These are phyloP conservation scores for Talaromyces verruculosus DNA, from an alignment of 2,329 filamentous ascomycete genomes.

Conservation along the genomic window DNA sequence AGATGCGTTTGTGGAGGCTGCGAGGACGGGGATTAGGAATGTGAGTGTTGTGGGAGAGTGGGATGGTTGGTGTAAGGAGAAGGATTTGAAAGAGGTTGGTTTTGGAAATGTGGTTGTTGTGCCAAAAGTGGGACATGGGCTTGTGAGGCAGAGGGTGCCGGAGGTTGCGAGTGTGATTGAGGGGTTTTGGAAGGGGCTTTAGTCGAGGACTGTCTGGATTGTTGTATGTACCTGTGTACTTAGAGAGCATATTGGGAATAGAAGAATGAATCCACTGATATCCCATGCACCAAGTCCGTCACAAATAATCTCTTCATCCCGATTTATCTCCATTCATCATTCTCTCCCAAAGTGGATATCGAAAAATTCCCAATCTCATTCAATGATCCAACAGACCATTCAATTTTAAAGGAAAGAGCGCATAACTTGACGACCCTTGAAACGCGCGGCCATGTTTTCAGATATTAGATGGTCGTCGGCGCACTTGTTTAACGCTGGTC, in stretches of 20 bases:
- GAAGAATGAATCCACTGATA: background rate
- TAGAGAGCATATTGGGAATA: background rate
- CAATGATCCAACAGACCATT: no score
- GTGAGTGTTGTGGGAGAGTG: slow-evolving; percentile 40
- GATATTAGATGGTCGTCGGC: no score
- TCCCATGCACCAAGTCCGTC: background rate
- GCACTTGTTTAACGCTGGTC: no score
- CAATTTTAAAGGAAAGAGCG: no score
- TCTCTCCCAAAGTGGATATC: no score
- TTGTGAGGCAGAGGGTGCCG: slow-evolving; percentile 39
- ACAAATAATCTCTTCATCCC: no score
- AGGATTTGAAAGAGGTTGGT: slow-evolving; percentile 36
- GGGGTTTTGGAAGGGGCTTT: slow-evolving; percentile 33
- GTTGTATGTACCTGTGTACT: background rate
- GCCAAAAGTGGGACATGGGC: slow-evolving; percentile 40
- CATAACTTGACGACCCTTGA: no score
- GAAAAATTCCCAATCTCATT: no score
- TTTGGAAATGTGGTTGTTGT: slow-evolving; percentile 42
- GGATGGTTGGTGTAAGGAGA: slow-evolving; percentile 37
- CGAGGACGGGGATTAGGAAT: slow-evolving; percentile 26
- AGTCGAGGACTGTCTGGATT: slow-evolving; percentile 1
- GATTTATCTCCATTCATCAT: no score
- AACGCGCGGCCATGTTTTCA: no score
- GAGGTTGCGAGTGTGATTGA: slow-evolving; percentile 40
- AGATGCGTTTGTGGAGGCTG: slow-evolving; percentile 33